A percentile compares a stretch with the other conserved stretches of the same genome.
phyloP scores from a whole-genome alignment of 2,329 filamentous ascomycete genomes.

The Camillea tinctor region DNA sequence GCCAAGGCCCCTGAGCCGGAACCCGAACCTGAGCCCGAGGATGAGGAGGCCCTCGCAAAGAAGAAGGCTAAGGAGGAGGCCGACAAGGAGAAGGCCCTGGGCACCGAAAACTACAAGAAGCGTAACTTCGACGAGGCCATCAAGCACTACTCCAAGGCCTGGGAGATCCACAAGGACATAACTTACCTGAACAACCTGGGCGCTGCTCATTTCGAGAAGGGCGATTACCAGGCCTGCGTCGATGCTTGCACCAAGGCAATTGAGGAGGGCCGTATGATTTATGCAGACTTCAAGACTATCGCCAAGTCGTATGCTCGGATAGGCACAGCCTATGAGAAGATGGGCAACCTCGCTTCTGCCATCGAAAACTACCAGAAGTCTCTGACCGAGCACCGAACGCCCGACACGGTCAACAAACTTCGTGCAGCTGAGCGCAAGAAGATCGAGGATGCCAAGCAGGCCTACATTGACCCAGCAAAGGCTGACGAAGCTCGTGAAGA shows the following conservation, averaged over 20 bases:
- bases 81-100: conserved; percentile 90
- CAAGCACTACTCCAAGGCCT: conserved; percentile 89
- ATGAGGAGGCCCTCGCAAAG: conserved; percentile 80
- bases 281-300: conserved; percentile 96
- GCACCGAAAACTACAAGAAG: conserved; percentile 98
- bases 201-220: conserved; percentile 94
- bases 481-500: conserved; percentile 94
- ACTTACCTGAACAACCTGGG: conserved; percentile 96
- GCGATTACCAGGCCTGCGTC: conserved; percentile 84
- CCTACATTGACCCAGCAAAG: conserved; percentile 87
- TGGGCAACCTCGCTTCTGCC: conserved; percentile 74
- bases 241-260: conserved; percentile 85
- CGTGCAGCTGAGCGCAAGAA: conserved; percentile 86
- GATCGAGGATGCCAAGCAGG: conserved; percentile 68
- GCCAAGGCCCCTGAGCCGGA: conserved; percentile 48
- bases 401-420: conserved; percentile 89
- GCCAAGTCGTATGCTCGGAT: conserved; percentile 98
- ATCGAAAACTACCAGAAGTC: conserved; percentile 91
- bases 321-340: conserved; percentile 88
- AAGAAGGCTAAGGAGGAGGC: conserved; percentile 90
- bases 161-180: conserved; percentile 93
- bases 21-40: conserved; percentile 65
- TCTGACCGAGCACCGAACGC: conserved; percentile 93
- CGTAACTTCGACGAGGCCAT: conserved; percentile 94
- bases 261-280: conserved; percentile 82